These are phyloP conservation scores for Fusarium scirpi DNA, from an alignment of 2,329 filamentous ascomycete species.

Conservation along the genomic window DNA sequence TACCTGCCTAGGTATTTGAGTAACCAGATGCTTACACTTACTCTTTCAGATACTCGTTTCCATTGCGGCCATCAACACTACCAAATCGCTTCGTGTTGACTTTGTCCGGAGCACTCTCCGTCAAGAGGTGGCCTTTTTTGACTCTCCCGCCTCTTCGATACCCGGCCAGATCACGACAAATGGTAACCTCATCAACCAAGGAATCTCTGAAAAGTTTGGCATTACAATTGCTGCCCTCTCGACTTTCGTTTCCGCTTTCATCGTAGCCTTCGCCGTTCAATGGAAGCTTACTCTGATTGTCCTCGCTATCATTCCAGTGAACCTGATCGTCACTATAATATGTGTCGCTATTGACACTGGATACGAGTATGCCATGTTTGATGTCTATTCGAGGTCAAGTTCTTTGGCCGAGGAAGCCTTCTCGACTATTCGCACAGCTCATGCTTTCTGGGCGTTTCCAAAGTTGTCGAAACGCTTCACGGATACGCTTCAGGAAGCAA, in stretches of 20 bases:
- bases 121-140: constrained; percentile 69
- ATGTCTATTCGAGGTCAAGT: constrained; percentile 57
- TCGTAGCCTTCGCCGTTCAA: constrained; percentile 56
- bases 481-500: constrained; percentile 56
- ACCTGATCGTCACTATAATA: constrained; percentile 55
- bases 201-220: constrained; percentile 60
- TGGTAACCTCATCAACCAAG: constrained; percentile 59
- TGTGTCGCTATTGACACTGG: constrained; percentile 56
- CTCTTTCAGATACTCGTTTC: constrained; percentile 51
- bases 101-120: constrained; percentile 56
- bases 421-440: constrained; percentile 61
- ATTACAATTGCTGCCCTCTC: constrained; percentile 56
- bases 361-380: constrained; percentile 59
- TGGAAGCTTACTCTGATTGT: constrained; percentile 60
- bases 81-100: constrained; percentile 53
- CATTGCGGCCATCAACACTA: constrained; percentile 54
- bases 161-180: constrained; percentile 62
- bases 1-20: neutral
- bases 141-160: constrained; percentile 59
- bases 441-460: constrained; percentile 63
- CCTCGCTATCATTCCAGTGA: constrained; percentile 59
- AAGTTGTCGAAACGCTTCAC: constrained; percentile 58
- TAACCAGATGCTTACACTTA: neutral
- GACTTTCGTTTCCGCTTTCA: constrained; percentile 55
- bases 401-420: constrained; percentile 63